Evolutionary conservation across 1,139 yeast genomes (phyloP), one percentile per base, ranked within the genome.

Genomic region (Geotrichum phurueaensis): DNA sequence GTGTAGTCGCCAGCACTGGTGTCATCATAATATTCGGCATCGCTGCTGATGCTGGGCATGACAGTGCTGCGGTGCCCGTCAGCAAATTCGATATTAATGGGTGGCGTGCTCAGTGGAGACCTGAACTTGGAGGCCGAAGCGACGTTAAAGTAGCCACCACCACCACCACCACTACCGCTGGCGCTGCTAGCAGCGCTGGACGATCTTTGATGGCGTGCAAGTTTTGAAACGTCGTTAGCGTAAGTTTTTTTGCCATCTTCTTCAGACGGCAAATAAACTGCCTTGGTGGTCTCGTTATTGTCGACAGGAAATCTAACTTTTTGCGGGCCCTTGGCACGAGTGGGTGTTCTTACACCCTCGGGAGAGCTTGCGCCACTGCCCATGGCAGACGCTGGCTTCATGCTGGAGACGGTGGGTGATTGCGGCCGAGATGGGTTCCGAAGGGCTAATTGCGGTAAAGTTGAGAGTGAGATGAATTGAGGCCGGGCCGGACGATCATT

Each of bases 221-320:
- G 56, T 18, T 22, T 18, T 2, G 57, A 59, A 10, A 58, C 51
- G 43, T 53, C 59, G 18, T 54, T 23, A 13, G 27, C 52, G n/a
- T 49, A 55, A 15, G 22, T 52, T 10, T 20, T 12, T 5, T 39
- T 61, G 9, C 2, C 9, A 25, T 63, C 63, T 20, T 68, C 70
- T 53, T 70, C 73, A 33, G 64, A 61, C 1, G 73, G 70, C 51
- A 66, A 66, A 39, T 69, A 65, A 10, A 70, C 69, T n/a, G 64
- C 57, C 20, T 62, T 63, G 5, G 71, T 65, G 10, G 61, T 39
- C 9, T 70, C 68, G 50, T 69, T 66, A 60, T 71, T 71, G 59
- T 65, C 68, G 23, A 63, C 66, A 2, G 74, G 73, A 55, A 71
- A 71, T 3, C 74, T 66, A n/a, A 71, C 74, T 27, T 73, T 59